Evolutionary conservation across 2,329 filamentous ascomycete genomes (phyloP).

Genomic region (Penicillium sumatraense): DNA sequence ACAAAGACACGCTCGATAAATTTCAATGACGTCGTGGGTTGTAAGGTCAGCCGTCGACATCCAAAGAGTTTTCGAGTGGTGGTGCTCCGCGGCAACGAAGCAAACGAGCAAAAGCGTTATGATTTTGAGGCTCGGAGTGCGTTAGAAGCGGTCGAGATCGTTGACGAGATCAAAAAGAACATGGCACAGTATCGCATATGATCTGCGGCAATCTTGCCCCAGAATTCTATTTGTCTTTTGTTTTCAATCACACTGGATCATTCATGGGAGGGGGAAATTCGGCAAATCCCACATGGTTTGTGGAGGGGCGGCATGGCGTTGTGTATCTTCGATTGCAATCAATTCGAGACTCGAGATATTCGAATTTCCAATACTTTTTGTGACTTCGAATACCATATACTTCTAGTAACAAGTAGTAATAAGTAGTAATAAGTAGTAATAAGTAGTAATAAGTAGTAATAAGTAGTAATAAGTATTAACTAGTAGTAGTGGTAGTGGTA

Average conservation of each 20-base stretch:
- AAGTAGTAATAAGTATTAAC: too few relatives aligned
- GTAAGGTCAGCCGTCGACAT: constrained; percentile 67
- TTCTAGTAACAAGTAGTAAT: too few relatives aligned
- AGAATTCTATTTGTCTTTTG: neutral
- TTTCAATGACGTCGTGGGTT: constrained; percentile 67
- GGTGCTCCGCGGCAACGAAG: constrained; percentile 64
- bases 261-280: neutral
- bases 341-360: neutral
- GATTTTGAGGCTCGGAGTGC: constrained; percentile 66
- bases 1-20: constrained; percentile 65
- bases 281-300: neutral
- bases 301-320: neutral
- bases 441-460: too few relatives aligned
- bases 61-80: constrained; percentile 67
- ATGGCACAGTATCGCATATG: constrained; percentile 52
- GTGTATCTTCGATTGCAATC: neutral
- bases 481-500: too few relatives aligned
- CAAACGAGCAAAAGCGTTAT: constrained; percentile 68
- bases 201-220: constrained; percentile 13
- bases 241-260: neutral
- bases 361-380: too few relatives aligned
- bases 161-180: constrained; percentile 66
- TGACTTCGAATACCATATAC: too few relatives aligned
- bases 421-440: too few relatives aligned
- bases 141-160: constrained; percentile 65